These are phyloP conservation scores for Coniochaeta prunicola DNA, from an alignment of 2,329 filamentous ascomycete genomes.

Conservation along the genomic window DNA sequence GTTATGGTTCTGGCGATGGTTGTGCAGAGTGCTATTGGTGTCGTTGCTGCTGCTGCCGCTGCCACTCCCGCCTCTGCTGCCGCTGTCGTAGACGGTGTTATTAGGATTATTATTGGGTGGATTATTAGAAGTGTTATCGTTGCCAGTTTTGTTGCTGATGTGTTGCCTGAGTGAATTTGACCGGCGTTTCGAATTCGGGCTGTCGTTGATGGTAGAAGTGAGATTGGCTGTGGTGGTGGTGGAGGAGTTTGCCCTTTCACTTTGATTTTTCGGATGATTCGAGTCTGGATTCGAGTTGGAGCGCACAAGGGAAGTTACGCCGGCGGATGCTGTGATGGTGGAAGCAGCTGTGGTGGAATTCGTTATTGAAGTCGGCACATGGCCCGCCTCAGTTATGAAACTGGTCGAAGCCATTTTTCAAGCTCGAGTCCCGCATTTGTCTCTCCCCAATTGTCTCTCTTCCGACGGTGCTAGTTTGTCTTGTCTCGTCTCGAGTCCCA, in stretches of 20 bases:
- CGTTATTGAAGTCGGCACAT: slow-evolving; percentile 6
- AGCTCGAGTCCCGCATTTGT: slow-evolving; percentile 1
- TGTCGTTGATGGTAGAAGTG: not conserved
- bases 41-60: slow-evolving; percentile 12
- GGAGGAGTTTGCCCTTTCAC: not conserved
- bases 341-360: slow-evolving; percentile 3
- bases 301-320: not conserved
- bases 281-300: not conserved
- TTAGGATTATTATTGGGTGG: slow-evolving; percentile 4
- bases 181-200: not conserved
- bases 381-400: slow-evolving; percentile 12
- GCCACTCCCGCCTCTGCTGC: slow-evolving; percentile 5
- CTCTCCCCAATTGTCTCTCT: not conserved
- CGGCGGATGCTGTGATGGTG: slow-evolving; percentile 4
- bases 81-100: slow-evolving; percentile 4
- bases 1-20: slow-evolving; percentile 45
- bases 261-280: not conserved
- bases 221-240: not conserved
- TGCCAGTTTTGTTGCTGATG: not conserved
- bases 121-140: not conserved
- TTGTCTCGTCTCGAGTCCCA: not conserved
- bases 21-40: slow-evolving; percentile 22
- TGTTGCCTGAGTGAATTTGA: not conserved
- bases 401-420: slow-evolving; percentile 15
- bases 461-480: not conserved